These are phyloP conservation scores for Mycena vulgaris DNA, from an alignment of 768 basidiomycete genomes.

Conservation along the genomic window DNA sequence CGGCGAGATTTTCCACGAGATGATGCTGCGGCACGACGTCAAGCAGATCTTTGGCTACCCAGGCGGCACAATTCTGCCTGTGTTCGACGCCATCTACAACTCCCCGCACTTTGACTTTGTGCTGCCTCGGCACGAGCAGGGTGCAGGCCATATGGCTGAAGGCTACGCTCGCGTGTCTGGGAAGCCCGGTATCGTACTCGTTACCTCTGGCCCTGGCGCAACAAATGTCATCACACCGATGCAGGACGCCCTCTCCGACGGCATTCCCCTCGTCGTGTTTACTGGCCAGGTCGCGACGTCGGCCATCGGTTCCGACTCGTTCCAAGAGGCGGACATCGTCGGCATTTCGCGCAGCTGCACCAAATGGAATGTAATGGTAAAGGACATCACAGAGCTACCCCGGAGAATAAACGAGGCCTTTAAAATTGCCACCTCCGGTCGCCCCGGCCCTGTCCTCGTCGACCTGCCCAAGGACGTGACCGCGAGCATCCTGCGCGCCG, in stretches of 20 bases:
- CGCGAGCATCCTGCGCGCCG: too few relatives aligned
- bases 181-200: slow-evolving; percentile 92
- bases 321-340: slow-evolving; percentile 97
- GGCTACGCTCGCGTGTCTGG: slow-evolving; percentile 98
- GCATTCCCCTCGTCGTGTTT: slow-evolving; percentile 92
- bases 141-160: slow-evolving; percentile 95
- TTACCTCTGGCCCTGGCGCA: slow-evolving; percentile 66
- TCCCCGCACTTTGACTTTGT: slow-evolving; percentile 88
- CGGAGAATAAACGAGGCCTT: slow-evolving; percentile 94
- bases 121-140: slow-evolving; percentile 64
- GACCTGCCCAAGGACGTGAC: slow-evolving; percentile 85
- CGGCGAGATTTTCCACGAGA: slow-evolving; percentile 99
- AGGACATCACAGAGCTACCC: slow-evolving; percentile 95
- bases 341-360: slow-evolving; percentile 98
- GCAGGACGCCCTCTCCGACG: slow-evolving; percentile 90
- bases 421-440: slow-evolving; percentile 97
- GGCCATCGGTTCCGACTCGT: slow-evolving; percentile 96
- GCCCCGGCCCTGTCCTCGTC: slow-evolving; percentile 97
- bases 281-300: slow-evolving; percentile 97
- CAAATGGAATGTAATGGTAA: slow-evolving; percentile 98
- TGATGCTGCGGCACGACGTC: slow-evolving; percentile 97
- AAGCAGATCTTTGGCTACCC: slow-evolving; percentile 99
- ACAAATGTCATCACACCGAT: slow-evolving; percentile 91
- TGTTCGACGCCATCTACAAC: slow-evolving; percentile 98
- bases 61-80: slow-evolving; percentile 97